Percentiles rank a stretch among this genome's conserved stretches.
These are phyloP conservation scores for Clarkia xantiana DNA, from an alignment of 345 rosid genomes.

Conservation along the genomic window DNA sequence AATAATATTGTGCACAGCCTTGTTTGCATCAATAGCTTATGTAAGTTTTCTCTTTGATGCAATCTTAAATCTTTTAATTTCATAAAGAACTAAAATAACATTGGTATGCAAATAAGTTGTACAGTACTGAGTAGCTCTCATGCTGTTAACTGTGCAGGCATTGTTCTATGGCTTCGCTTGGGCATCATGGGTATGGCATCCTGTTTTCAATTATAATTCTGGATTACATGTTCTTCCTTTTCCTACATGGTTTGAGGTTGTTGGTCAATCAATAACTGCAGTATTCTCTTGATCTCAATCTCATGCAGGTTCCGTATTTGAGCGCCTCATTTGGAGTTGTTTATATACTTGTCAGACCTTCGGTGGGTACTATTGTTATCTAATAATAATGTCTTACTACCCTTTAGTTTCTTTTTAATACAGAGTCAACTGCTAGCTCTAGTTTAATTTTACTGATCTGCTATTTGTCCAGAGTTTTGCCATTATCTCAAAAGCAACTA, in stretches of 20 bases:
- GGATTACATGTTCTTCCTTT: not conserved
- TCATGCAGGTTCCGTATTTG: conserved; percentile 30
- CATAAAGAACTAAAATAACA: too few relatives aligned
- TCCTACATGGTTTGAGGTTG: not conserved
- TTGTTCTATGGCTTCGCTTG: conserved; percentile 37
- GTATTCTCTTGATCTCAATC: not conserved
- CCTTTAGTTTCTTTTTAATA: not conserved
- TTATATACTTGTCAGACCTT: conserved; percentile 32
- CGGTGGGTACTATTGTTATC: conserved; percentile 14
- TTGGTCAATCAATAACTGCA: not conserved
- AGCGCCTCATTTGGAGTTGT: conserved; percentile 43
- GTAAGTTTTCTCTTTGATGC: conserved; percentile 18
- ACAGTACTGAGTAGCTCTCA: too few relatives aligned
- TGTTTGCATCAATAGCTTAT: conserved; percentile 41
- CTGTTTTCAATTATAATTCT: not conserved
- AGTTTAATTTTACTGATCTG: not conserved
- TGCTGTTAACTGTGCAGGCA: conserved; percentile 23
- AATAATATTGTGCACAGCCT: conserved; percentile 26
- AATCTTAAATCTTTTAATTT: too few relatives aligned
- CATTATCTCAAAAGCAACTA: conserved; percentile 38
- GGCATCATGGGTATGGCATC: conserved; percentile 35
- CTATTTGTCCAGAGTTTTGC: conserved; percentile 29
- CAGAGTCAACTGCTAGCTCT: conserved; percentile 9
- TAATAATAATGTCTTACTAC: too few relatives aligned
- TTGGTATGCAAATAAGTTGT: too few relatives aligned